Base-by-base conservation (phyloP, 805 yeast species). In the Ogataea neopini region DNA sequence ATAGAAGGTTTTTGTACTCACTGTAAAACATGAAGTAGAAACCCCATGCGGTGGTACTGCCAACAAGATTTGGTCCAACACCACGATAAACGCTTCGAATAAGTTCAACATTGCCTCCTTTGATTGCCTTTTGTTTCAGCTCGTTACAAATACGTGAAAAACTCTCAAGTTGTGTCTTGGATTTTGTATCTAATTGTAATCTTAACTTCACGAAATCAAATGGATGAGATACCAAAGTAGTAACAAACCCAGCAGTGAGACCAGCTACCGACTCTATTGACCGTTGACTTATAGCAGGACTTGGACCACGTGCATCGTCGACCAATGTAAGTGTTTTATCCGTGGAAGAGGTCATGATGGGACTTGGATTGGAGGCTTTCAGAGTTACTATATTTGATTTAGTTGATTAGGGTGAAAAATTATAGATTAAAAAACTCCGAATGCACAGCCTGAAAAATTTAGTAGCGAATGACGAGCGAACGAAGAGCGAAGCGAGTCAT, bases 41-140 rank as follows among this genome's bases (percentile, higher is more conserved):
- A 0, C 89, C 86, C 98, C 99, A 94, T 0, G 96, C 92, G 0
- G 81, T 63, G 0, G 95, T 81, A 54, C 90, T 89, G 0, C 98
- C 99, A 0, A 88, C 32, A 4, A 92, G 58, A 60, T 91, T 94
- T 1, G 96, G 88, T 0, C 81, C 72, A 2, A 90, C 70, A 0
- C 97, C 97, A 47, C 96, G 72, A 60, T 91, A 90, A 43, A 73
- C 53, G 39, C 69, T 77, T 6, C 55, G 35, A 8, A 57, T 14
- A 6, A 57, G 46, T 34, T 11, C 50, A 4, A 28, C 51, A 22
- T 48, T 52, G 29, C 35, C 40, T 2, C 56, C 10, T 4, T 19
- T 33, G 7, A 48, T 53, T 29, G 63, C 57, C 2, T 49, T 35
- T 18, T 9, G 37, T 40, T 47, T 14, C 56, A 61, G 37, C 18